These are phyloP conservation scores for Geotrichum restrictum DNA, from an alignment of 1,139 yeast genomes.

Conservation along the genomic window DNA sequence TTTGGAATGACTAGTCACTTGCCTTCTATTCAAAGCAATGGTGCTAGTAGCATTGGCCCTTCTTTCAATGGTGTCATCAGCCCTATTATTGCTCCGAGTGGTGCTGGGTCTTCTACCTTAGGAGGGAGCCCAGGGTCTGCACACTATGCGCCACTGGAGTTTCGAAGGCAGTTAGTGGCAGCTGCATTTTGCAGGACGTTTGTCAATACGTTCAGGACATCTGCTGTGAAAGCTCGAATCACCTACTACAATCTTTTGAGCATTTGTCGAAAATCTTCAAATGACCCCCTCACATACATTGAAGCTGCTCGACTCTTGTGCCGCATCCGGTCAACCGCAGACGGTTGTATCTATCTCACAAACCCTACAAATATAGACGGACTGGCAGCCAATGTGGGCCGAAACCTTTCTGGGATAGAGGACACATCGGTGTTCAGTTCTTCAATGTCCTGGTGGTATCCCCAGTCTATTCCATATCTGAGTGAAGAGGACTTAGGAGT, in stretches of 20 bases:
- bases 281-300: conserved; percentile 40
- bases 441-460: conserved; percentile 53
- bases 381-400: conserved; percentile 53
- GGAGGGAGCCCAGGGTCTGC: conserved; percentile 8
- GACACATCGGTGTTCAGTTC: background rate
- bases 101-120: background rate
- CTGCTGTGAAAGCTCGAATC: conserved; percentile 23
- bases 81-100: conserved; percentile 1
- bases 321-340: conserved; percentile 52
- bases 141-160: conserved; percentile 4
- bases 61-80: conserved; percentile 9
- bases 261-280: conserved; percentile 27
- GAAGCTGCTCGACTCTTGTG: conserved; percentile 52
- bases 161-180: conserved; percentile 18
- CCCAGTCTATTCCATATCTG: conserved; percentile 52
- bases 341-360: conserved; percentile 48
- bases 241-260: conserved; percentile 28
- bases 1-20: conserved; percentile 8
- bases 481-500: conserved; percentile 40
- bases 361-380: conserved; percentile 65
- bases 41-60: background rate
- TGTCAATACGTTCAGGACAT: conserved; percentile 25
- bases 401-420: conserved; percentile 38
- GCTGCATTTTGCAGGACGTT: conserved; percentile 31
- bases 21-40: conserved; percentile 2